Evolutionary conservation across 768 basidiomycete species (phyloP).

Genomic region (Collybia sordida): DNA sequence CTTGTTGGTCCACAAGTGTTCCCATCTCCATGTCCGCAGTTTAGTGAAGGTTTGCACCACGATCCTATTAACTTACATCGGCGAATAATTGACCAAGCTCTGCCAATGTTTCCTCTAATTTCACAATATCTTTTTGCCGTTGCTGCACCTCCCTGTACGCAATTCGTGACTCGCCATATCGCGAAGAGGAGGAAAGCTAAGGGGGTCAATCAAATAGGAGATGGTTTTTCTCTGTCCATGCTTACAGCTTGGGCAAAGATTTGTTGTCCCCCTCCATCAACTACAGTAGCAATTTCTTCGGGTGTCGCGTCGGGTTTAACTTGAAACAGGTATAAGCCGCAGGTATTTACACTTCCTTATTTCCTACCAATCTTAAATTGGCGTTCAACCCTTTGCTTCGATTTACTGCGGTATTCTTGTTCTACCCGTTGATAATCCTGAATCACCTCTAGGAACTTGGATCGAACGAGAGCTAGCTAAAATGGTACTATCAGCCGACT

Average conservation of each 20-base stretch:
- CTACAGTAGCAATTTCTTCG: constrained; percentile 73
- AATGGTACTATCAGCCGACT: neutral
- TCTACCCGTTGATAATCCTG: constrained; percentile 80
- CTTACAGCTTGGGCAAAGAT: constrained; percentile 78
- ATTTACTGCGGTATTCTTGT: constrained; percentile 63
- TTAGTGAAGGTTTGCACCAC: neutral
- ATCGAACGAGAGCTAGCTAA: constrained; percentile 60
- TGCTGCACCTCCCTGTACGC: constrained; percentile 89
- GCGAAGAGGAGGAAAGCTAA: constrained; percentile 72
- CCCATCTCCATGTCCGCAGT: constrained; percentile 57
- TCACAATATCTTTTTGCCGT: constrained; percentile 80
- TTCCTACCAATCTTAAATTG: constrained; percentile 72
- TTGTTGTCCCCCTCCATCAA: constrained; percentile 63
- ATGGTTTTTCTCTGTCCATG: constrained; percentile 4
- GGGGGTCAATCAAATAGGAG: neutral
- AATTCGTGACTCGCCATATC: constrained; percentile 79
- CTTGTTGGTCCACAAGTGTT: constrained; percentile 75
- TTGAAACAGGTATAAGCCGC: constrained; percentile 20
- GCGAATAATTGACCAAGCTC: constrained; percentile 87
- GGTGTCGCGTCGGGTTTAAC: constrained; percentile 87
- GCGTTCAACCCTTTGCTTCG: constrained; percentile 67
- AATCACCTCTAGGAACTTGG: constrained; percentile 73
- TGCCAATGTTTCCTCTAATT: constrained; percentile 84
- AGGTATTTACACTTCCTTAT: neutral
- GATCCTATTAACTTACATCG: constrained; percentile 51